phyloP scores from a whole-genome alignment of 495 filamentous ascomycete genomes.

The Neurospora africana region DNA sequence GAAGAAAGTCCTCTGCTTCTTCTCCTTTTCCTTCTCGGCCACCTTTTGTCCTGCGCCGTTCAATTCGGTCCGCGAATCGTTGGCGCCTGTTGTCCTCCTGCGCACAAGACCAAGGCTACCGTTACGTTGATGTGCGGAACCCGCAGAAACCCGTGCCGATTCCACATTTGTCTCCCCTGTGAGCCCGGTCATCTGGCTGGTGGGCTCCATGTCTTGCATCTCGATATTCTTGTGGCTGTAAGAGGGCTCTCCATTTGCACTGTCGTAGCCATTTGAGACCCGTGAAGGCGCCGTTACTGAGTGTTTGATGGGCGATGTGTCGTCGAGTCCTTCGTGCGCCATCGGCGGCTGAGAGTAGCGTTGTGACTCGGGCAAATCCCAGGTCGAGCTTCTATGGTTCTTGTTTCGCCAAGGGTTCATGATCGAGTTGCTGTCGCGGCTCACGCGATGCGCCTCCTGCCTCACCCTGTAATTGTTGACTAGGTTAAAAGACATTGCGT shows the following conservation, averaged over 20 bases:
- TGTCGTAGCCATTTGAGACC: background rate
- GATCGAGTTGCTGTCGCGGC: slow-evolving; percentile 14
- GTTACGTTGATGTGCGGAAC: background rate
- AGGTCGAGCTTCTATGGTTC: slow-evolving; percentile 10
- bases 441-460: slow-evolving; percentile 21
- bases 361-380: slow-evolving; percentile 5
- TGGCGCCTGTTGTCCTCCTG: background rate
- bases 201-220: background rate
- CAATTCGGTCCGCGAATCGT: background rate
- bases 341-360: background rate
- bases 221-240: background rate
- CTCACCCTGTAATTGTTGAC: slow-evolving; percentile 27
- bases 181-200: slow-evolving; percentile 1
- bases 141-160: background rate
- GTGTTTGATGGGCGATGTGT: slow-evolving; percentile 3
- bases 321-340: background rate
- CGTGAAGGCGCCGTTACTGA: slow-evolving; percentile 6
- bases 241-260: background rate
- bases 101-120: background rate
- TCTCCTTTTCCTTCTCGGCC: slow-evolving; percentile 12
- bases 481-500: slow-evolving; percentile 18
- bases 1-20: slow-evolving; percentile 30
- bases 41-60: background rate
- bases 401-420: slow-evolving; percentile 27
- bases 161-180: slow-evolving; percentile 3